These are phyloP conservation scores for Magnaporthiopsis rhizophila DNA, from an alignment of 2,329 filamentous ascomycete genomes.

Conservation along the genomic window DNA sequence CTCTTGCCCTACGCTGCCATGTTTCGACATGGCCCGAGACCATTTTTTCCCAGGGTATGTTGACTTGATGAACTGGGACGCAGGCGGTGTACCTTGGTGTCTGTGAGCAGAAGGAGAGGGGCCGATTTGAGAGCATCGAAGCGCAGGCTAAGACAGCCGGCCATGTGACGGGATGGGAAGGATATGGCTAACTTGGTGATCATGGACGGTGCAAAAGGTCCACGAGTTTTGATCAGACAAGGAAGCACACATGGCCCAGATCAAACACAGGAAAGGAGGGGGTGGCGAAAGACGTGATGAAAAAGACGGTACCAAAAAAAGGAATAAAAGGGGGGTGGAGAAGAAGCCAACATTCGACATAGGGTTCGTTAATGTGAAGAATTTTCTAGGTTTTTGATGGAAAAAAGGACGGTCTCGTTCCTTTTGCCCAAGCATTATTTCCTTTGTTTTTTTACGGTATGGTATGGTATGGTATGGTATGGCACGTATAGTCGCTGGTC, in stretches of 20 bases:
- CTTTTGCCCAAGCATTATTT: not conserved
- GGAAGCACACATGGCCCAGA: not conserved
- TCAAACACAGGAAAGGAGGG: not conserved
- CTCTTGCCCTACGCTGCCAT: not conserved
- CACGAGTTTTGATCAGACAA: not conserved
- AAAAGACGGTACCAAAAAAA: not conserved
- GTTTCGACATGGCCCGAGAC: not conserved
- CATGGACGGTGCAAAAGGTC: not conserved
- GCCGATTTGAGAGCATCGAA: not conserved
- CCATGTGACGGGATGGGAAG: not conserved
- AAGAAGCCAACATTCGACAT: not conserved
- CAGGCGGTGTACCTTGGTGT: not conserved
- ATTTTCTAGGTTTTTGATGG: not conserved
- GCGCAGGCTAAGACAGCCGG: not conserved
- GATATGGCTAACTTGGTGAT: not conserved
- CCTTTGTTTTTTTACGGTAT: not conserved
- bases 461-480: not conserved
- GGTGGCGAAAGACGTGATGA: not conserved
- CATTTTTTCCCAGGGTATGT: not conserved
- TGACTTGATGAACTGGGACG: not conserved
- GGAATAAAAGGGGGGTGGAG: not conserved
- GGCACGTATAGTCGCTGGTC: not conserved
- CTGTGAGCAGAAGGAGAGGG: not conserved
- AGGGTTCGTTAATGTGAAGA: not conserved
- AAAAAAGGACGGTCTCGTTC: not conserved